Percentiles rank a stretch among this genome's conserved stretches.
These are phyloP conservation scores for Phaeosphaeriaceae sp. DNA, from an alignment of 2,329 filamentous ascomycete genomes.

Conservation along the genomic window DNA sequence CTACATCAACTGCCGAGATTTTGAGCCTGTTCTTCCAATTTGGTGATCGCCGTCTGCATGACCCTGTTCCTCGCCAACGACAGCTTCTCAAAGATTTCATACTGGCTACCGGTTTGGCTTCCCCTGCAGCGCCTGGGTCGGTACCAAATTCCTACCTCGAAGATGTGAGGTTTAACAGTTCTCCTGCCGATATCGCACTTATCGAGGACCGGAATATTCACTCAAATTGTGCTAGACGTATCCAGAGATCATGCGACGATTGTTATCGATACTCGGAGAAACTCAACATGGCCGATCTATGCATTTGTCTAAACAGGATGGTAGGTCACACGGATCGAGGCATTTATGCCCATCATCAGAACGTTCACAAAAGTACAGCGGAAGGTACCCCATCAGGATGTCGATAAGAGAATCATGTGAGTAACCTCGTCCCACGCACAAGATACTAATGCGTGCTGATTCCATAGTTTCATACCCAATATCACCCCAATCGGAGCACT, in stretches of 20 bases:
- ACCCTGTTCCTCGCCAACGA: conserved; percentile 11
- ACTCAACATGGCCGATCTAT: conserved; percentile 14
- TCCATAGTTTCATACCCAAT: conserved; percentile 23
- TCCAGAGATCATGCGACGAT: conserved; percentile 5
- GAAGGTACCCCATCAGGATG: conserved; percentile 22
- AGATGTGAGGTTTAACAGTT: not conserved
- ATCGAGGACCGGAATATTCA: conserved; percentile 25
- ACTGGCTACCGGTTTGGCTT: not conserved
- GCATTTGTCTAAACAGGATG: conserved; percentile 4
- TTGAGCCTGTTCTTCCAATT: no score
- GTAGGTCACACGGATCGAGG: no score
- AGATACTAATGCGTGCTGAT: no score
- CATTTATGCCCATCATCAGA: no score
- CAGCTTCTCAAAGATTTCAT: conserved; percentile 18
- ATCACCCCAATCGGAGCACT: conserved; percentile 16
- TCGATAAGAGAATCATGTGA: not conserved
- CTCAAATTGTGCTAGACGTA: conserved; percentile 10
- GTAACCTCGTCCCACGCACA: no score
- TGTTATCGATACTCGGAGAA: conserved; percentile 14
- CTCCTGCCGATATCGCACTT: conserved; percentile 8
- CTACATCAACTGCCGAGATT: not conserved
- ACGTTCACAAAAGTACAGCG: no score
- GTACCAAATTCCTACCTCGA: not conserved
- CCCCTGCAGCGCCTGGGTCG: not conserved
- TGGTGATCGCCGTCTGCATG: conserved; percentile 1